phyloP scores from a whole-genome alignment of 768 basidiomycete genomes.

The Leucosporidium scottii region DNA sequence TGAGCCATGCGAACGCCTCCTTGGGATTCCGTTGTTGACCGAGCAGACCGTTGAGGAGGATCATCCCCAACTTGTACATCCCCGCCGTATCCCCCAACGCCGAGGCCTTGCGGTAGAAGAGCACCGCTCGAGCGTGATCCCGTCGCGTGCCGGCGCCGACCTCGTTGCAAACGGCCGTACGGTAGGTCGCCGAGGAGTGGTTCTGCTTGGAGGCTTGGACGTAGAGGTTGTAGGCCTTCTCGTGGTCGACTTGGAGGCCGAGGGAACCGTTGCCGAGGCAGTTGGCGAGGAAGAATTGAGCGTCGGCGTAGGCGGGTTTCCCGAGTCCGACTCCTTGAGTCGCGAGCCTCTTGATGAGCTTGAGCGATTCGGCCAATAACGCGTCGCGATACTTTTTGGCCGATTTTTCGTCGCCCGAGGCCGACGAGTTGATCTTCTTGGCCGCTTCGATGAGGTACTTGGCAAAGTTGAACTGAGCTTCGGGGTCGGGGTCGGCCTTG shows the following conservation, averaged over 20 bases:
- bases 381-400: slow-evolving; percentile 86
- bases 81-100: slow-evolving; percentile 93
- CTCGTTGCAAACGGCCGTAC: slow-evolving; percentile 97
- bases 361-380: slow-evolving; percentile 78
- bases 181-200: slow-evolving; percentile 87
- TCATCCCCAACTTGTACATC: slow-evolving; percentile 99
- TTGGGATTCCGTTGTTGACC: slow-evolving; percentile 76
- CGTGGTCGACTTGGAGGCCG: slow-evolving; percentile 94
- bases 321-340: slow-evolving; percentile 57
- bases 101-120: slow-evolving; percentile 94
- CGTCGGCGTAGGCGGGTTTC: slow-evolving; percentile 78
- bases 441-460: slow-evolving; percentile 99
- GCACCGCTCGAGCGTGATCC: slow-evolving; percentile 78
- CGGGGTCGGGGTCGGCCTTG: slow-evolving; percentile 95
- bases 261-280: slow-evolving; percentile 92
- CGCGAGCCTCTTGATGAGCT: slow-evolving; percentile 84
- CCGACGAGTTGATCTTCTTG: slow-evolving; percentile 62
- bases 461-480: slow-evolving; percentile 95
- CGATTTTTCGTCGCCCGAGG: slow-evolving; percentile 49
- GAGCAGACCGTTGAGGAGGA: slow-evolving; percentile 74
- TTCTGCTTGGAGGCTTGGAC: slow-evolving; percentile 96
- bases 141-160: slow-evolving; percentile 90
- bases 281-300: slow-evolving; percentile 97
- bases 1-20: slow-evolving; percentile 90
- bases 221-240: slow-evolving; percentile 93